phyloP scores from a whole-genome alignment of 192 early-diverging fungal species.

The Coemansia sp. region DNA sequence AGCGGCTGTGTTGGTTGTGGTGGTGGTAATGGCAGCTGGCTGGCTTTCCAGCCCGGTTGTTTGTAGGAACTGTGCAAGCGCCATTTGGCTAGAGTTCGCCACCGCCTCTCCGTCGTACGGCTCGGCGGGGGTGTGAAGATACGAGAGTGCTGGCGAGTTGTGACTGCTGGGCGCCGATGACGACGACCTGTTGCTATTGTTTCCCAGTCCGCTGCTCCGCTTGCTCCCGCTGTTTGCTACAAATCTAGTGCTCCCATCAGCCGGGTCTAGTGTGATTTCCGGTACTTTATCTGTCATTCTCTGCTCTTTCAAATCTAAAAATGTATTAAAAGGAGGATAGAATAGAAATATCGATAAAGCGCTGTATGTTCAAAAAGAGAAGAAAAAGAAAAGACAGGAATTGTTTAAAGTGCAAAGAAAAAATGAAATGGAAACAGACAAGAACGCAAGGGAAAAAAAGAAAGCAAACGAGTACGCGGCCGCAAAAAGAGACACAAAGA shows the following conservation, averaged over 20 bases:
- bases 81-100: background rate
- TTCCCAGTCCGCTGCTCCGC: background rate
- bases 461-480: background rate
- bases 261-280: background rate
- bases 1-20: too few species aligned
- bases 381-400: slow-evolving; percentile 1
- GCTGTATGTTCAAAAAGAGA: background rate
- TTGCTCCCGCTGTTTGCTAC: background rate
- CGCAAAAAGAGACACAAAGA: background rate
- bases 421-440: background rate
- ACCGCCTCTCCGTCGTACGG: slow-evolving; percentile 24
- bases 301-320: background rate
- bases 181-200: background rate
- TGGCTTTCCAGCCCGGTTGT: background rate
- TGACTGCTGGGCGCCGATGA: background rate
- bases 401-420: slow-evolving; percentile 1
- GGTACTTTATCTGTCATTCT: background rate
- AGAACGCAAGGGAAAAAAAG: background rate
- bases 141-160: slow-evolving; percentile 16
- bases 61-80: background rate
- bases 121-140: slow-evolving; percentile 39
- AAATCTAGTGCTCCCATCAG: background rate
- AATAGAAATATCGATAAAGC: background rate
- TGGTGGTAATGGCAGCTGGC: too few species aligned
- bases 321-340: background rate